phyloP scores from a whole-genome alignment of 108 stramenopile genomes.

The Pseudonitzschia multiseries region DNA sequence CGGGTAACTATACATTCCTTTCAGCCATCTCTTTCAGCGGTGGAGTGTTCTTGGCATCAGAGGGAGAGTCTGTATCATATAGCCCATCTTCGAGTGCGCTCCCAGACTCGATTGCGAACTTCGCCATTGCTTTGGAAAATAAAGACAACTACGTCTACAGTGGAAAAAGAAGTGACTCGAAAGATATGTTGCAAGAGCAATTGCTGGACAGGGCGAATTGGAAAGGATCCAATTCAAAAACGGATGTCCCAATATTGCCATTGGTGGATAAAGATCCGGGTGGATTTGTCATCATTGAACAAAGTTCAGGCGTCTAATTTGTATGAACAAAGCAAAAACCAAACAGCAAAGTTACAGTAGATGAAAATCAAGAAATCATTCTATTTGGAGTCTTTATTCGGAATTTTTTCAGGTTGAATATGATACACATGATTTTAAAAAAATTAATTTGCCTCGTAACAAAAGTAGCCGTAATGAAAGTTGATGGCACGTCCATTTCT shows the following conservation, averaged over 20 bases:
- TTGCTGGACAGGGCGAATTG: conserved; percentile 21
- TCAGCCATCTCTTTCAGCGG: conserved; percentile 11
- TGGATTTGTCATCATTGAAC: too few relatives aligned
- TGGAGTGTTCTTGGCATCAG: background rate
- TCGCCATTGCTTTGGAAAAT: conserved; percentile 10
- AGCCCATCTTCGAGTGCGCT: conserved; percentile 16
- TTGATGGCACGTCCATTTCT: too few relatives aligned
- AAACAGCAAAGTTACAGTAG: too few relatives aligned
- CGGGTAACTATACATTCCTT: conserved; percentile 1
- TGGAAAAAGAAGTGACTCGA: conserved; percentile 17
- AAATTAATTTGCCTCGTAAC: too few relatives aligned
- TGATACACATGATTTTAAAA: too few relatives aligned
- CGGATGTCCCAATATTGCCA: background rate
- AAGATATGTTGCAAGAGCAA: background rate
- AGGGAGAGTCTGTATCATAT: background rate
- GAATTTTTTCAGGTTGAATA: too few relatives aligned
- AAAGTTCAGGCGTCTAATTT: background rate
- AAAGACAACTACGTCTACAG: conserved; percentile 33
- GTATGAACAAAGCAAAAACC: too few relatives aligned
- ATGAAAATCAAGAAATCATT: too few relatives aligned
- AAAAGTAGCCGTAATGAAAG: too few relatives aligned
- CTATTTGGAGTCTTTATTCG: too few relatives aligned
- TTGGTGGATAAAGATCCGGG: too few relatives aligned
- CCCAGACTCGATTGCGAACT: conserved; percentile 16
- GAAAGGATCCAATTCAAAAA: conserved; percentile 24